These are phyloP conservation scores for Diplodia mutila DNA, from an alignment of 2,329 filamentous ascomycete species.

Conservation along the genomic window DNA sequence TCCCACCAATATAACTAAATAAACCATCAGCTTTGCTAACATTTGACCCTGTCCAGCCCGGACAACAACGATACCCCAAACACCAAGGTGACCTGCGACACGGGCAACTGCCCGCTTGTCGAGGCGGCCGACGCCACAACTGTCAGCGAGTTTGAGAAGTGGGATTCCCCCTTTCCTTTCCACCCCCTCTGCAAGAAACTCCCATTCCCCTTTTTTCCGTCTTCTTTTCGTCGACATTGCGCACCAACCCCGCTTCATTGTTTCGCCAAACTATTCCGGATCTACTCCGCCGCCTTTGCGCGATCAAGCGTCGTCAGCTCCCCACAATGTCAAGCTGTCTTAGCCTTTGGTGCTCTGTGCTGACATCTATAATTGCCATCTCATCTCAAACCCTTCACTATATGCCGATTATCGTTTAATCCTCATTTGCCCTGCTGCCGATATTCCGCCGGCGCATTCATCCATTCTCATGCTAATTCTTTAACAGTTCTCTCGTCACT, in stretches of 20 bases:
- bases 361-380: too few species aligned
- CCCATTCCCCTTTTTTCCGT: neutral
- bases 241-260: too few species aligned
- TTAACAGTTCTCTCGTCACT: conserved; percentile 38
- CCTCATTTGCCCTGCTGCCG: neutral
- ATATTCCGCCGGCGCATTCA: neutral
- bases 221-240: neutral
- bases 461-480: neutral
- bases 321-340: too few species aligned
- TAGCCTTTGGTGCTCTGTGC: too few species aligned
- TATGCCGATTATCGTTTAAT: too few species aligned
- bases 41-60: conserved; percentile 26
- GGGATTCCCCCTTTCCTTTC: conserved; percentile 30
- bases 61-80: conserved; percentile 52
- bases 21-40: neutral
- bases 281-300: neutral
- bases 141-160: conserved; percentile 55
- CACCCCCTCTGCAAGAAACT: neutral
- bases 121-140: conserved; percentile 52
- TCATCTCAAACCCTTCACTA: too few species aligned
- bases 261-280: neutral
- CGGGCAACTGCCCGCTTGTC: conserved; percentile 54
- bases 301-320: too few species aligned
- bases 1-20: neutral
- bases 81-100: conserved; percentile 49